Conservation (phyloP, 2,329 filamentous ascomycete species). For the Tothia fuscella region DNA sequence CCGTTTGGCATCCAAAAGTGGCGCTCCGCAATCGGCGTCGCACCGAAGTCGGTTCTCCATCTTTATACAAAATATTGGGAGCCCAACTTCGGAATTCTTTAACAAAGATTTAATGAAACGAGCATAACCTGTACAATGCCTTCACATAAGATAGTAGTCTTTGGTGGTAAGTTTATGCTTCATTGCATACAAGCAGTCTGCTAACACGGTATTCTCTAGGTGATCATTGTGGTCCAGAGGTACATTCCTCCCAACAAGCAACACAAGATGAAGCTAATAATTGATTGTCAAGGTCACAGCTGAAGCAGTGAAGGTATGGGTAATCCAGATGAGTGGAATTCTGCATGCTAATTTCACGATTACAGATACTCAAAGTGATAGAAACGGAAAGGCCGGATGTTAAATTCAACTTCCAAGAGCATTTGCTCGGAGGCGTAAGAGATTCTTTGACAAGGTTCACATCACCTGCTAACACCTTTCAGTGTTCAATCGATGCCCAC, state of each 20-base stretch:
- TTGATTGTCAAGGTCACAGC: slow-evolving; percentile 54
- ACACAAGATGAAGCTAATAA: slow-evolving; percentile 12
- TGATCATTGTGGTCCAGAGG: slow-evolving; percentile 31
- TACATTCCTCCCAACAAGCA: slow-evolving; percentile 15
- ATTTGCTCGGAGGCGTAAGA: slow-evolving; percentile 83
- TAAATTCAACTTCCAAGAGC: slow-evolving; percentile 82
- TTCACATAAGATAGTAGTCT: slow-evolving; percentile 30
- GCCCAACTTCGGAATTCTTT: no score
- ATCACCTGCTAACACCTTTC: slow-evolving; percentile 5
- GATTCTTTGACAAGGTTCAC: background rate
- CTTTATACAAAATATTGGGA: no score
- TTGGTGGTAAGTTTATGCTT: slow-evolving; percentile 23
- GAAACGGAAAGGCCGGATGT: slow-evolving; percentile 59
- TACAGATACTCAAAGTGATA: slow-evolving; percentile 64
- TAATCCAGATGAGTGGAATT: background rate
- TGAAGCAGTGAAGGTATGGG: slow-evolving; percentile 69
- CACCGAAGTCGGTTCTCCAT: no score
- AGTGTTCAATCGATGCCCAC: slow-evolving; percentile 81
- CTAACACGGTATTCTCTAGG: slow-evolving; percentile 21
- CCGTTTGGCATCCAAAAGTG: no score
- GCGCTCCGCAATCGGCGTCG: no score
- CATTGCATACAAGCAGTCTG: background rate
- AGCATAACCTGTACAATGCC: no score
- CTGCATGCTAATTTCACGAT: background rate
- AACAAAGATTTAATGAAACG: no score